These are phyloP conservation scores for Xylaria cubensis DNA, from an alignment of 495 filamentous ascomycete species.

Conservation along the genomic window DNA sequence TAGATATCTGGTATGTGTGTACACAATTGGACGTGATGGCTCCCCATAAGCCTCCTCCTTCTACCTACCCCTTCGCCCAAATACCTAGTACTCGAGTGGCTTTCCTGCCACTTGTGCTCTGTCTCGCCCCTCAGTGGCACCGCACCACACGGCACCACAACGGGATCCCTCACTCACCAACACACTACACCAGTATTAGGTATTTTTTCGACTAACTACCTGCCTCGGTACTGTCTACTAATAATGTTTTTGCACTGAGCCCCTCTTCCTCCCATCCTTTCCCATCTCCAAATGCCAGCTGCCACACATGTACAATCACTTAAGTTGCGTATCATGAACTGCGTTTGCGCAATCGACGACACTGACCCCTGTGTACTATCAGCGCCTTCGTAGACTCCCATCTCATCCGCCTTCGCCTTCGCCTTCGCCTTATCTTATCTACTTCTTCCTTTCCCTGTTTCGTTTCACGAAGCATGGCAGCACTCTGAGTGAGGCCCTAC, in stretches of 20 bases:
- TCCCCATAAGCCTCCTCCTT: constrained; percentile 8
- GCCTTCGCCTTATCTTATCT: constrained; percentile 6
- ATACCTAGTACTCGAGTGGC: constrained; percentile 1
- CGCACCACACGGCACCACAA: constrained; percentile 16
- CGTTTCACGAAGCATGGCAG: constrained; percentile 7
- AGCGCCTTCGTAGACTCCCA: constrained; percentile 3
- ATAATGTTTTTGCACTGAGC: background rate
- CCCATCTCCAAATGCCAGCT: constrained; percentile 15
- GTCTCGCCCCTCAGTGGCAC: constrained; percentile 30
- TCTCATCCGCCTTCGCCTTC: constrained; percentile 7
- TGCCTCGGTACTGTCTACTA: background rate
- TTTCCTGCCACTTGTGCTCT: constrained; percentile 17
- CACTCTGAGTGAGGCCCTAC: background rate
- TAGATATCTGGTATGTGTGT: constrained; percentile 13
- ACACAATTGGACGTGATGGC: background rate
- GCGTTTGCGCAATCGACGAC: constrained; percentile 13
- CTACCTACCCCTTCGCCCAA: background rate
- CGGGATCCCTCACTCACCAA: constrained; percentile 16
- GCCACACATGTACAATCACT: constrained; percentile 22
- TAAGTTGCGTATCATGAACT: constrained; percentile 19
- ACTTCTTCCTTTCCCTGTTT: background rate
- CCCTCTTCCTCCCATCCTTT: background rate
- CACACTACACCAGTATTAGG: constrained; percentile 9
- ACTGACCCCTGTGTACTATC: constrained; percentile 9
- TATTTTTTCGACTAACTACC: constrained; percentile 6